Percentiles rank a stretch among this genome's conserved stretches.
phyloP scores from a whole-genome alignment of 306 rosid species.

The Trifolium subterraneum region DNA sequence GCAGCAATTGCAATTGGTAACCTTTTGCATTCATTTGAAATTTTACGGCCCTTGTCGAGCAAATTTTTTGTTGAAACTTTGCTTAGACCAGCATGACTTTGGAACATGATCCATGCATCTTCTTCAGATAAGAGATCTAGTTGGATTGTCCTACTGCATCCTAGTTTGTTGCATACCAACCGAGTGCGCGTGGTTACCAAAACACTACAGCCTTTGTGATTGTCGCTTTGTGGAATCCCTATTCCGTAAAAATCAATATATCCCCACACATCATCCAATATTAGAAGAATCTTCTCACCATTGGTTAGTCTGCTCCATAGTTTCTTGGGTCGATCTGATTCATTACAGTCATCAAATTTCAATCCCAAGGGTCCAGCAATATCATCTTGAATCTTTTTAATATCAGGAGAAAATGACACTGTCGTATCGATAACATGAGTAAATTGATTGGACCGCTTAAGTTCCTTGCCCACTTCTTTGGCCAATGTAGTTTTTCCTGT shows the following conservation, averaged over 20 bases:
- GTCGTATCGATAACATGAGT: background rate
- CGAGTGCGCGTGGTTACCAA: background rate
- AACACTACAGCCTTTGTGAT: constrained; percentile 3
- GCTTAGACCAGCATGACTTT: background rate
- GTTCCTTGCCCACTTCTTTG: background rate
- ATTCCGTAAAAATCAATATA: background rate
- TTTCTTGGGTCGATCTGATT: background rate
- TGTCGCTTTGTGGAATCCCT: constrained; percentile 3
- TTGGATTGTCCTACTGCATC: background rate
- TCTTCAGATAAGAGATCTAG: background rate
- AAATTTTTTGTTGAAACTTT: background rate
- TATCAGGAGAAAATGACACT: constrained; percentile 8
- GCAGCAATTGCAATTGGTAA: constrained; percentile 30
- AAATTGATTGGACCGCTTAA: background rate
- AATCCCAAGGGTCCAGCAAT: constrained; percentile 31
- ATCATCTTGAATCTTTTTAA: constrained; percentile 23
- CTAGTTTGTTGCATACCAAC: background rate
- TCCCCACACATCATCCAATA: constrained; percentile 42
- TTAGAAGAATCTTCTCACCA: constrained; percentile 33
- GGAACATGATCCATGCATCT: constrained; percentile 10
- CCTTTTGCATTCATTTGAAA: constrained; percentile 36
- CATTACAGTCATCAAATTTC: rapidly evolving
- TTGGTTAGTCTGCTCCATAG: background rate
- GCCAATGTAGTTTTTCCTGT: constrained; percentile 38
- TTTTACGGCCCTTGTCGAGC: background rate